Percentiles rank a stretch among this genome's conserved stretches.
Conservation (phyloP, 768 basidiomycete genomes). For the Imleria badia region DNA sequence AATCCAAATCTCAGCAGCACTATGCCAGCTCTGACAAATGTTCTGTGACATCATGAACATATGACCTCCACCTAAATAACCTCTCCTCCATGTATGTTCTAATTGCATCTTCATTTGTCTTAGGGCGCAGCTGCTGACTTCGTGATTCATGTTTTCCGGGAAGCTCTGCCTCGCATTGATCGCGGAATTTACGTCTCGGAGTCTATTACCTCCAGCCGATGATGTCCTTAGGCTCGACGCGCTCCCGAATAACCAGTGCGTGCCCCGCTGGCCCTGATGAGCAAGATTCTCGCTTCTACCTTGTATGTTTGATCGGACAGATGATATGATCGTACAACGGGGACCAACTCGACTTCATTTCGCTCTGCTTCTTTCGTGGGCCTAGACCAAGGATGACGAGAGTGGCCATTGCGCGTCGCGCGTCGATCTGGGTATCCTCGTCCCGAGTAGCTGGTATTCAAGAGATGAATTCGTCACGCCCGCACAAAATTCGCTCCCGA, state of each 20-base stretch:
- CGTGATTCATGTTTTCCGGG: not conserved
- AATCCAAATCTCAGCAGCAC: not conserved
- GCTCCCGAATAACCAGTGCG: not conserved
- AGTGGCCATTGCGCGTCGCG: not conserved
- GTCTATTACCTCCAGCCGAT: not conserved
- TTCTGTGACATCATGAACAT: not conserved
- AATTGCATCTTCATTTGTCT: not conserved
- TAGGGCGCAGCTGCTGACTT: not conserved
- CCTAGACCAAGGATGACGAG: not conserved
- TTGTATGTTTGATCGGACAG: not conserved
- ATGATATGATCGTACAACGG: not conserved
- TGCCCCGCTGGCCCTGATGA: not conserved
- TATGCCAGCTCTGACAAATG: not conserved
- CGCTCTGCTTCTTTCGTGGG: not conserved
- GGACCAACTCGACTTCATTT: not conserved
- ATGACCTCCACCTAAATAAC: not conserved
- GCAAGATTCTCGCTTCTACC: not conserved
- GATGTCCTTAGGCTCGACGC: not conserved
- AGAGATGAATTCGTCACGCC: not conserved
- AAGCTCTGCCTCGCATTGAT: not conserved
- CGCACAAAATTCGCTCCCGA: conserved; percentile 12
- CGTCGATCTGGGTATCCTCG: not conserved
- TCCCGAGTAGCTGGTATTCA: not conserved
- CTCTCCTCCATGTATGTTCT: not conserved
- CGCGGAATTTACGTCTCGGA: conserved; percentile 1